These are phyloP conservation scores for Tricharina praecox DNA, from an alignment of 495 filamentous ascomycete species.

Conservation along the genomic window DNA sequence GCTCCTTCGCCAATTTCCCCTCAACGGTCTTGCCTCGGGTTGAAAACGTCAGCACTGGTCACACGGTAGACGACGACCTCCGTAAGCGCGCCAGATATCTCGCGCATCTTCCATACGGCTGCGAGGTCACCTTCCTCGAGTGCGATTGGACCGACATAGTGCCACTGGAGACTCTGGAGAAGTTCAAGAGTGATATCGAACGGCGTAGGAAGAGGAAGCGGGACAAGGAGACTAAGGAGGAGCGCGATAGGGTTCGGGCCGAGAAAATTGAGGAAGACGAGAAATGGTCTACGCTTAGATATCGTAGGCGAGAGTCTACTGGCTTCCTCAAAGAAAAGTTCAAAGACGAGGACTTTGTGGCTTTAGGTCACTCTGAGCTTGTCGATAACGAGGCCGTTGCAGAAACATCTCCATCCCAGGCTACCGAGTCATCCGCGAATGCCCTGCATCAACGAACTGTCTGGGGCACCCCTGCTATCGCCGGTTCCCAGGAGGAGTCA, in stretches of 20 bases:
- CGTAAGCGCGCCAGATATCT: constrained; percentile 80
- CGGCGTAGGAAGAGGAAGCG: constrained; percentile 57
- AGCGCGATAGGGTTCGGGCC: constrained; percentile 73
- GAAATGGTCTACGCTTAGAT: constrained; percentile 18
- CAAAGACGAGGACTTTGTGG: constrained; percentile 25
- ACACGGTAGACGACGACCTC: constrained; percentile 78
- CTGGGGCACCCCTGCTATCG: constrained; percentile 16
- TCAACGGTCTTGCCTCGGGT: constrained; percentile 80
- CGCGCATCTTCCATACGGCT: constrained; percentile 77
- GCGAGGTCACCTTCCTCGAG: constrained; percentile 84
- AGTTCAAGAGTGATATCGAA: constrained; percentile 61
- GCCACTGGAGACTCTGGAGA: constrained; percentile 49
- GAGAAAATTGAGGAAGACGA: constrained; percentile 34
- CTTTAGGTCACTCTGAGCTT: constrained; percentile 9
- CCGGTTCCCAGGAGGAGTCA: not conserved
- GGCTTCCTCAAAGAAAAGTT: constrained; percentile 24
- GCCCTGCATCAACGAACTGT: constrained; percentile 7
- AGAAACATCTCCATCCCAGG: not conserved
- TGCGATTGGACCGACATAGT: constrained; percentile 96
- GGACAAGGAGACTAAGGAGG: constrained; percentile 78
- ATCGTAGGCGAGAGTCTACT: constrained; percentile 24
- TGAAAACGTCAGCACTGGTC: constrained; percentile 78
- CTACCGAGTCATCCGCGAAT: not conserved
- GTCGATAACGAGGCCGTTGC: not conserved
- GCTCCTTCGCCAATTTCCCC: constrained; percentile 66